Percentiles rank a stretch among this genome's conserved stretches.
Evolutionary conservation across 2,329 filamentous ascomycete species (phyloP).

Genomic region (Penicillium palitans): DNA sequence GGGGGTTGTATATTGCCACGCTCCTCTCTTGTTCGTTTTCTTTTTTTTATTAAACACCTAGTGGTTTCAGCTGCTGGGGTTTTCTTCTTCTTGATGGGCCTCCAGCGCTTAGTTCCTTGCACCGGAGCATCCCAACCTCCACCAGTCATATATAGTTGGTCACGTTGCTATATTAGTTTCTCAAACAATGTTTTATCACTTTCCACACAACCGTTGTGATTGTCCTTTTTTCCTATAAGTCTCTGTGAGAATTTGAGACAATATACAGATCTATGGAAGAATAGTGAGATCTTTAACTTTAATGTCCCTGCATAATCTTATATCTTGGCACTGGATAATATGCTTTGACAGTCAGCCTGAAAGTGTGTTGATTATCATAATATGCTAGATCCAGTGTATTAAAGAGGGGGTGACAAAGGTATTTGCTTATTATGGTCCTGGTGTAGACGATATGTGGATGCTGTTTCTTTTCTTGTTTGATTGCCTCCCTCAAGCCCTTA

Average conservation of each 20-base stretch:
- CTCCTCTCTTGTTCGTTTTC: neutral
- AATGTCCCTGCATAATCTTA: slow-evolving; percentile 9
- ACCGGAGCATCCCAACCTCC: neutral
- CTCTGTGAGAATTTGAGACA: neutral
- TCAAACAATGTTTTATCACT: neutral
- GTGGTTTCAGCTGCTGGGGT: neutral
- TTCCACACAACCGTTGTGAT: too few species aligned
- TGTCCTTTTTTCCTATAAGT: neutral
- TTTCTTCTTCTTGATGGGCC: neutral
- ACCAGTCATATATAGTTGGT: neutral
- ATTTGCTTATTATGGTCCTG: neutral
- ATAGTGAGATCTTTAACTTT: slow-evolving; percentile 12
- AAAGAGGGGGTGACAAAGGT: neutral
- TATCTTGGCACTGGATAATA: slow-evolving; percentile 1
- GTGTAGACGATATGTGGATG: neutral
- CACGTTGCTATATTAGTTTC: neutral
- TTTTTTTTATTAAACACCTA: neutral
- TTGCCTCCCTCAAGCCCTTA: too few species aligned
- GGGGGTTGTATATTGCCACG: slow-evolving; percentile 3
- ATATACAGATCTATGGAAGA: neutral
- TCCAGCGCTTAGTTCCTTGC: neutral
- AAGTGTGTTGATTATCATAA: neutral
- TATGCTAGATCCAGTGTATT: neutral
- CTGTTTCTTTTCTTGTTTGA: neutral
- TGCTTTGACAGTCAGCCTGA: neutral